These are phyloP conservation scores for Cyberlindnera bimundalis DNA, from an alignment of 805 yeast species.

Conservation along the genomic window DNA sequence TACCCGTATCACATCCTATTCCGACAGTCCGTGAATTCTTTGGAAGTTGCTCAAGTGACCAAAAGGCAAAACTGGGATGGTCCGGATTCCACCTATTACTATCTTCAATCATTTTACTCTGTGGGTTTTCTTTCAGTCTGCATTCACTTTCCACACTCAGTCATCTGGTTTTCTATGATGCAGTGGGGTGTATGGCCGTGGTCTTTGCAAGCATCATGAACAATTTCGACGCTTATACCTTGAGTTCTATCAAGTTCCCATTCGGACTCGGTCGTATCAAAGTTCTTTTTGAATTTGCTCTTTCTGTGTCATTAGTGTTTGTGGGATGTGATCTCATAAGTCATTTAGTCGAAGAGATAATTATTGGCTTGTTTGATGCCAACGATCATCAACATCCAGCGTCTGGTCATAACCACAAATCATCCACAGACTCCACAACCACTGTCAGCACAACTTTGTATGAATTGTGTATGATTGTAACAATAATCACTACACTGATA, in stretches of 20 bases:
- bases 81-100: constrained; percentile 52
- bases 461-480: constrained; percentile 27
- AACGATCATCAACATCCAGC: constrained; percentile 11
- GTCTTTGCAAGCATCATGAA: constrained; percentile 75
- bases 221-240: constrained; percentile 92
- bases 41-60: constrained; percentile 54
- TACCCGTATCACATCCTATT: constrained; percentile 58
- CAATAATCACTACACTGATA: constrained; percentile 31
- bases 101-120: constrained; percentile 52
- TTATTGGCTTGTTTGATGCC: constrained; percentile 26
- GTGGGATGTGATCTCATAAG: constrained; percentile 88
- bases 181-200: constrained; percentile 67
- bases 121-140: constrained; percentile 56
- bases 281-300: constrained; percentile 82
- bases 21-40: constrained; percentile 55
- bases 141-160: constrained; percentile 72
- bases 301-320: constrained; percentile 79
- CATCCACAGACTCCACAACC: constrained; percentile 15
- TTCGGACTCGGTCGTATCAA: constrained; percentile 93
- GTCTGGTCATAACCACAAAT: constrained; percentile 28
- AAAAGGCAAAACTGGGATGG: constrained; percentile 57
- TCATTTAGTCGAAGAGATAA: constrained; percentile 76
- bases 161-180: constrained; percentile 84
- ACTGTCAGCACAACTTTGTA: constrained; percentile 28
- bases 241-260: constrained; percentile 77